A percentile compares a stretch with the other conserved stretches of the same genome.
Evolutionary conservation across 176 grass and related monocot species (phyloP).

Genomic region (Bothriochloa decipiens): DNA sequence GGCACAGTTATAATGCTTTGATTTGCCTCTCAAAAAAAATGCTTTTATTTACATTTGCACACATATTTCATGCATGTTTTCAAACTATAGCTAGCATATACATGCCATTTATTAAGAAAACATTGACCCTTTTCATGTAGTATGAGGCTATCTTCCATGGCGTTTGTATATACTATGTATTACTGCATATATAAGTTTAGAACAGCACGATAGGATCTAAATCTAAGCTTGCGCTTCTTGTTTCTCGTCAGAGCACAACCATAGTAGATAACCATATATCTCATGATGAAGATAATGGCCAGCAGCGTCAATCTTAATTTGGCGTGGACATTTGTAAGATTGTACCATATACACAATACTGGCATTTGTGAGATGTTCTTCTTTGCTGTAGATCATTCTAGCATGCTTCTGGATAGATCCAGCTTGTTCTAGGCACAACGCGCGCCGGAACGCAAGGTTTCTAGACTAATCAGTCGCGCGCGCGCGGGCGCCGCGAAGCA

Average conservation of each 20-base stretch:
- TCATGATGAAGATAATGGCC: background rate
- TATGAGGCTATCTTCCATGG: too few species aligned
- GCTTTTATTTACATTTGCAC: background rate
- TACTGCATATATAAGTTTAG: too few species aligned
- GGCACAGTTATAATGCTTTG: background rate
- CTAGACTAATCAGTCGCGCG: too few species aligned
- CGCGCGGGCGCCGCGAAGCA: background rate
- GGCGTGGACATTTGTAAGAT: background rate
- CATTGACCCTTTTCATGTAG: too few species aligned
- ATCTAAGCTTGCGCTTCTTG: background rate
- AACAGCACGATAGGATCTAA: too few species aligned
- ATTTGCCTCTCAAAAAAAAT: too few species aligned
- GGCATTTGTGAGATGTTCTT: background rate
- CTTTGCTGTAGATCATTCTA: background rate
- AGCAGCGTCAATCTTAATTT: background rate
- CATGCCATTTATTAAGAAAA: too few species aligned
- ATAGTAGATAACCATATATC: background rate
- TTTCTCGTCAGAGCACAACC: background rate
- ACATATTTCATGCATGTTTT: conserved; percentile 35
- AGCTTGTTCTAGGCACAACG: background rate
- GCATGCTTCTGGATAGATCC: background rate
- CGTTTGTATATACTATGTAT: too few species aligned
- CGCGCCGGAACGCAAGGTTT: background rate
- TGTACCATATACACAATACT: background rate
- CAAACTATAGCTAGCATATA: too few species aligned